phyloP scores from a whole-genome alignment of 257 asterid genomes.

The Parsonsia alboflavescens region DNA sequence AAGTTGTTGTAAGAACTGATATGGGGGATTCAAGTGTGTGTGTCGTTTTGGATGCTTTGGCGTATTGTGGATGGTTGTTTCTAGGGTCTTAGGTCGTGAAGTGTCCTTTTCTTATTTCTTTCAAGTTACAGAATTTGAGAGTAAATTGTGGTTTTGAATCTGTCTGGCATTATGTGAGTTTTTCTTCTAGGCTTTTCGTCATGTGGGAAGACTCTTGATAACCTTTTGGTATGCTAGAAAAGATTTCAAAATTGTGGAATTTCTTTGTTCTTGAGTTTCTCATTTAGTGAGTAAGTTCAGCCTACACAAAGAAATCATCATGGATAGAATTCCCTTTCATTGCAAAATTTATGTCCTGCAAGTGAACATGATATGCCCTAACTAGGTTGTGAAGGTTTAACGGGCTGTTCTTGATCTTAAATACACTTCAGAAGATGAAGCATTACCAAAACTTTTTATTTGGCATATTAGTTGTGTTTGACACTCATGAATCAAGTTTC shows the following conservation, averaged over 20 bases:
- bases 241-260: neutral
- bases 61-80: neutral
- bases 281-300: neutral
- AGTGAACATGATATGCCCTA: neutral
- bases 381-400: neutral
- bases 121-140: neutral
- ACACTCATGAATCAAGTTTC: neutral
- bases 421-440: neutral
- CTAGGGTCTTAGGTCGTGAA: neutral
- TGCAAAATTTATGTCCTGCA: neutral
- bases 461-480: neutral
- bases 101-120: neutral
- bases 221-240: neutral
- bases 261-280: neutral
- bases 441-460: too few relatives aligned
- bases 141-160: neutral
- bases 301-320: neutral
- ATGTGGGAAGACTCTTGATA: too few relatives aligned
- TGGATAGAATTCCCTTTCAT: neutral
- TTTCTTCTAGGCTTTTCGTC: too few relatives aligned
- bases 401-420: too few relatives aligned
- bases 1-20: neutral
- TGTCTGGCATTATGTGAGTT: neutral
- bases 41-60: neutral
- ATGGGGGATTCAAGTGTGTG: neutral